A percentile compares a stretch with the other conserved stretches of the same genome.
phyloP scores from a whole-genome alignment of 2,329 filamentous ascomycete genomes.

The Aureobasidium sp. region DNA sequence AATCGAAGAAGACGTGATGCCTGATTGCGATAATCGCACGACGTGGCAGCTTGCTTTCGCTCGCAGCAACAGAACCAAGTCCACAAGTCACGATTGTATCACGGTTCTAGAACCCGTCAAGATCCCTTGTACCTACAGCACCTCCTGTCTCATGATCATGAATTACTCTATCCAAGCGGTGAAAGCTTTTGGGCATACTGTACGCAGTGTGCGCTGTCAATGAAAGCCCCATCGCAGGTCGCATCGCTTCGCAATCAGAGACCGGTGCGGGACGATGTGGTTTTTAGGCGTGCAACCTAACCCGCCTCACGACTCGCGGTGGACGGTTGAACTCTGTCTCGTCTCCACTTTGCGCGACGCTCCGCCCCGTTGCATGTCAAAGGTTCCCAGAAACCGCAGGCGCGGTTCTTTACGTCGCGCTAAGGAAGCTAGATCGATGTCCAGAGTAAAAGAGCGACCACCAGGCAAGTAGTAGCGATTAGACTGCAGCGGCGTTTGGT shows the following conservation, averaged over 20 bases:
- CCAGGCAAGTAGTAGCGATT: not conserved
- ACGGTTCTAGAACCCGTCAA: slow-evolving; percentile 7
- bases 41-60: slow-evolving; percentile 1
- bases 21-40: not conserved
- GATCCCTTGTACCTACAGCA: not conserved
- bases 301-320: not conserved
- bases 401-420: slow-evolving; percentile 10
- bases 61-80: not conserved
- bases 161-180: not conserved
- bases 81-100: not conserved
- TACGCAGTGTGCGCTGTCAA: not conserved
- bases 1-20: not conserved
- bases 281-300: not conserved
- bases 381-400: not conserved
- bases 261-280: not conserved
- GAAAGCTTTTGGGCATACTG: not conserved
- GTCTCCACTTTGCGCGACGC: slow-evolving; percentile 14
- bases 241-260: not conserved
- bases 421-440: slow-evolving; percentile 1
- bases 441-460: not conserved
- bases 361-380: slow-evolving; percentile 16
- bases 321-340: slow-evolving; percentile 6
- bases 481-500: slow-evolving; percentile 5
- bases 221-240: not conserved
- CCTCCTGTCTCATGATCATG: not conserved